Percentiles rank a stretch among this genome's conserved stretches.
Evolutionary conservation across 441 rosid genomes (phyloP).

Genomic region (Gossypium gossypioides): DNA sequence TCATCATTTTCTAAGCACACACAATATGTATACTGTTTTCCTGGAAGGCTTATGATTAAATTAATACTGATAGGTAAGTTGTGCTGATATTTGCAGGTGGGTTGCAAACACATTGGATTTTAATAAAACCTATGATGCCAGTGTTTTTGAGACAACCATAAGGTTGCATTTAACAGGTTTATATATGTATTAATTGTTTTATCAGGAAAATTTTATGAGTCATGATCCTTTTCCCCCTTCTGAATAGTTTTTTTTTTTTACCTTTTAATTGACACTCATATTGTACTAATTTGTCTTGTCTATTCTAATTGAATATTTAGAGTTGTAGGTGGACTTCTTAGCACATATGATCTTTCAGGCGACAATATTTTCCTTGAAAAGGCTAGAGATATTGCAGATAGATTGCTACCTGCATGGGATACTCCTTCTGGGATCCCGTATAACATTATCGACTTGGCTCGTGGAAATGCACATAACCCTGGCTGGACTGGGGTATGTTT

Average conservation of each 20-base stretch:
- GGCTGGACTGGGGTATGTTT: constrained; percentile 90
- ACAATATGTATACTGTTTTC: background rate
- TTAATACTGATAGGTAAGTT: background rate
- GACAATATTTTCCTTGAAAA: constrained; percentile 80
- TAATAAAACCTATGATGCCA: constrained; percentile 82
- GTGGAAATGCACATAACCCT: constrained; percentile 73
- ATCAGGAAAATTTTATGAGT: background rate
- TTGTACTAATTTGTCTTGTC: background rate
- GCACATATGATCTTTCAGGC: constrained; percentile 85
- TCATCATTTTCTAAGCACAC: background rate
- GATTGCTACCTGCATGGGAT: constrained; percentile 94
- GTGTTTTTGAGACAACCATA: constrained; percentile 98
- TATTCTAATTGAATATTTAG: constrained; percentile 31
- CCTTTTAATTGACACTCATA: background rate
- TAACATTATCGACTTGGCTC: constrained; percentile 70
- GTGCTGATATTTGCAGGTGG: constrained; percentile 56
- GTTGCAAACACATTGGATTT: constrained; percentile 81
- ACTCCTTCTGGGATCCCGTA: constrained; percentile 79
- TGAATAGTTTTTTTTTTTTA: background rate
- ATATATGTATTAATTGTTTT: constrained; percentile 22
- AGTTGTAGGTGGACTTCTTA: constrained; percentile 98
- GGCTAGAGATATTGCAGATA: constrained; percentile 90
- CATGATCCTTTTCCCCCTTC: background rate
- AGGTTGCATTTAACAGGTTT: constrained; percentile 83
- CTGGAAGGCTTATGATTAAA: background rate